These are phyloP conservation scores for Athelia sp. DNA, from an alignment of 1,284 basidiomycete species.

Conservation along the genomic window DNA sequence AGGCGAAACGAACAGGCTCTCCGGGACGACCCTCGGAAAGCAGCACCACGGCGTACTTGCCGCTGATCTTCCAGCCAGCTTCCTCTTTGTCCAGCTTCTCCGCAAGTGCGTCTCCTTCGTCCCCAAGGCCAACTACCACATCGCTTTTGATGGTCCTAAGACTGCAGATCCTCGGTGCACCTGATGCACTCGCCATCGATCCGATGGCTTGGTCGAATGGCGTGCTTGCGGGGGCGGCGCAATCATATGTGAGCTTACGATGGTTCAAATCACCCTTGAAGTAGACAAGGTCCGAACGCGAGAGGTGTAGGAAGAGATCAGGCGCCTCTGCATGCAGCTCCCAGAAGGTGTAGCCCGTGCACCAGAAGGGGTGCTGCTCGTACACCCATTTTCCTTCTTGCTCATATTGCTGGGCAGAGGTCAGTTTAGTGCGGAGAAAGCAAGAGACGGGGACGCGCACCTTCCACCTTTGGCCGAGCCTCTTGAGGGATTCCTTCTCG, in stretches of 20 bases:
- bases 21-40: conserved; percentile 83
- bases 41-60: conserved; percentile 89
- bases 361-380: conserved; percentile 97
- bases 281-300: conserved; percentile 87
- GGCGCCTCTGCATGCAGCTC: conserved; percentile 71
- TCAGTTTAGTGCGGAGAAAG: conserved; percentile 5
- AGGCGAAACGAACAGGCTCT: conserved; percentile 76
- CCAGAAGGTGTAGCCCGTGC: conserved; percentile 70
- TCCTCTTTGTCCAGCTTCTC: conserved; percentile 83
- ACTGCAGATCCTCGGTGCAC: conserved; percentile 84
- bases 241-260: conserved; percentile 89
- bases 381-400: conserved; percentile 93
- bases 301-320: conserved; percentile 91
- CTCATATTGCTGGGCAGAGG: conserved; percentile 73
- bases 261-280: conserved; percentile 98
- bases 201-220: conserved; percentile 93
- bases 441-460: conserved; percentile 27
- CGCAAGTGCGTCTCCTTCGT: conserved; percentile 71
- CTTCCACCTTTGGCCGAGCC: conserved; percentile 90
- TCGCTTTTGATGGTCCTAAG: conserved; percentile 89
- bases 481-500: conserved; percentile 79
- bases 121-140: conserved; percentile 66
- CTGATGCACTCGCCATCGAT: conserved; percentile 84
- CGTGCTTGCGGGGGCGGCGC: conserved; percentile 86
- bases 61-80: conserved; percentile 95